These are phyloP conservation scores for Heterobasidion parviporum DNA, from an alignment of 1,284 basidiomycete species.

Conservation along the genomic window DNA sequence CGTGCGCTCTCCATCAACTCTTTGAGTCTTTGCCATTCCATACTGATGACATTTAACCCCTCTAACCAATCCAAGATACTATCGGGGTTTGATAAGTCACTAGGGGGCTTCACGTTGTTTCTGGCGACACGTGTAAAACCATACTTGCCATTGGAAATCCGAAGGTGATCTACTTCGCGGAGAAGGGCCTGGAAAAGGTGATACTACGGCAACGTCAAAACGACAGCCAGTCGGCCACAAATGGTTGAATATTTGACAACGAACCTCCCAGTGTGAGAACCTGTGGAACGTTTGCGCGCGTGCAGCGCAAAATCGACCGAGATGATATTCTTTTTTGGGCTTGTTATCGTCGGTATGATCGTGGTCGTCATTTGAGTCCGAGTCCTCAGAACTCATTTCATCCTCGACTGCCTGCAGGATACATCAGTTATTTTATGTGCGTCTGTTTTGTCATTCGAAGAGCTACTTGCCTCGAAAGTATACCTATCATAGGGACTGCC, in stretches of 20 bases:
- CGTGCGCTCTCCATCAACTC: slow-evolving; percentile 65
- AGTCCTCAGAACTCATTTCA: slow-evolving; percentile 10
- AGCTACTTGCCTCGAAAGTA: slow-evolving; percentile 43
- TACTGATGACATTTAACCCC: slow-evolving; percentile 54
- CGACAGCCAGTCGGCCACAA: not conserved
- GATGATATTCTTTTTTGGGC: slow-evolving; percentile 30
- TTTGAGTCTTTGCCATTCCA: slow-evolving; percentile 61
- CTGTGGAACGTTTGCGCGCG: slow-evolving; percentile 65
- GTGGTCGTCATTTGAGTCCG: slow-evolving; percentile 24
- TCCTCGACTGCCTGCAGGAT: not conserved
- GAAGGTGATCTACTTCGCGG: slow-evolving; percentile 47
- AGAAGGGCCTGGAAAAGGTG: slow-evolving; percentile 47
- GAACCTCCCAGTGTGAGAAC: slow-evolving; percentile 82
- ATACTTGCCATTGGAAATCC: slow-evolving; percentile 22
- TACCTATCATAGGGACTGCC: slow-evolving; percentile 52
- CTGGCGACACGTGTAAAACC: slow-evolving; percentile 51
- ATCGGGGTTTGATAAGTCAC: slow-evolving; percentile 63
- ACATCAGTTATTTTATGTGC: not conserved
- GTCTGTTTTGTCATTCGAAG: not conserved
- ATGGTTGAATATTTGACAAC: slow-evolving; percentile 10
- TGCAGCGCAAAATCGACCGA: slow-evolving; percentile 71
- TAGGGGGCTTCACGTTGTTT: slow-evolving; percentile 45
- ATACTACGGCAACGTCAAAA: slow-evolving; percentile 31
- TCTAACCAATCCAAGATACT: slow-evolving; percentile 79
- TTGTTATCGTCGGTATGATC: slow-evolving; percentile 18